phyloP scores from a whole-genome alignment of 345 rosid species.

The Boechera stricta region DNA sequence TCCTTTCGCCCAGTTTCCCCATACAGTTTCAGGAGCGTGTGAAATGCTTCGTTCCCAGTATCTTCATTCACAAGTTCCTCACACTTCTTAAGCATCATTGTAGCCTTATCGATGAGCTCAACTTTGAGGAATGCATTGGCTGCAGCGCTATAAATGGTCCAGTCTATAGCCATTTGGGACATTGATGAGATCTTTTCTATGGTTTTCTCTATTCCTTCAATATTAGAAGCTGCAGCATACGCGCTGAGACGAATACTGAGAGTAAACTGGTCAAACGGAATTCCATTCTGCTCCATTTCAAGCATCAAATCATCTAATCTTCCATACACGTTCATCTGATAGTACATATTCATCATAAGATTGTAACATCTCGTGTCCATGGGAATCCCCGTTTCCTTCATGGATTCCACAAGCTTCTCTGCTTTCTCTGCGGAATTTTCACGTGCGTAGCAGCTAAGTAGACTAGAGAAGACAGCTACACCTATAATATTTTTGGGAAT shows the following conservation, averaged over 20 bases:
- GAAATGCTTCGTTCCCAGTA: neutral
- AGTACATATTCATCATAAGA: neutral
- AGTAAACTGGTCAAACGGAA: slow-evolving; percentile 11
- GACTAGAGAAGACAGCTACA: neutral
- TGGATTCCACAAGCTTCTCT: neutral
- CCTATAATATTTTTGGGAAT: neutral
- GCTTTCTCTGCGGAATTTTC: neutral
- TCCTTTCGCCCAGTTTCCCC: neutral
- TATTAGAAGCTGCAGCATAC: neutral
- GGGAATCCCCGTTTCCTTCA: neutral
- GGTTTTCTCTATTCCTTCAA: neutral
- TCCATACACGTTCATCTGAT: neutral
- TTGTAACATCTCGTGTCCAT: neutral
- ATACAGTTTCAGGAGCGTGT: slow-evolving; percentile 6
- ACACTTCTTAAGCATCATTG: slow-evolving; percentile 5
- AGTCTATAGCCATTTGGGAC: neutral
- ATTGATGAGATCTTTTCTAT: neutral
- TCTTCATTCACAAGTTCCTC: neutral
- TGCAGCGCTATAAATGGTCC: slow-evolving; percentile 13
- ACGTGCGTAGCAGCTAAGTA: neutral
- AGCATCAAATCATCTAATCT: neutral
- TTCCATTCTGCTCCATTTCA: neutral
- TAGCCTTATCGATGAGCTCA: neutral
- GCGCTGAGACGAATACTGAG: neutral
- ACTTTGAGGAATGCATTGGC: slow-evolving; percentile 7